These are phyloP conservation scores for Cucurbita maxima DNA, from an alignment of 306 rosid species.

Conservation along the genomic window DNA sequence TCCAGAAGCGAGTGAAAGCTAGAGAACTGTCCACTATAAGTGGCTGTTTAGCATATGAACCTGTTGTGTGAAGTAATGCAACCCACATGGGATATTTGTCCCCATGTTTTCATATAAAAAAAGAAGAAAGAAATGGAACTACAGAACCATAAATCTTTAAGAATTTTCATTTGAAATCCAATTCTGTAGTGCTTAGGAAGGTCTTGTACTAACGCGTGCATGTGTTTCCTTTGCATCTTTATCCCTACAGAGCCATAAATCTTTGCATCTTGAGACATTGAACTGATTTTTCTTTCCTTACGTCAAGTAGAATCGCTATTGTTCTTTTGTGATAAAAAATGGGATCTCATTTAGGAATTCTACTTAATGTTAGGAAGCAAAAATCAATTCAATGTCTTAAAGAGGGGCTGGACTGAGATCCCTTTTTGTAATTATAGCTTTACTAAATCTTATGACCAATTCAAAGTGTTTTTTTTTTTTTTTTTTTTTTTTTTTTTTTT, in stretches of 20 bases:
- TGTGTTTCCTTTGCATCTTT: neutral
- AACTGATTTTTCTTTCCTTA: neutral
- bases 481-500: no score
- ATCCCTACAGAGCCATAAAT: no score
- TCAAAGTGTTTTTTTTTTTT: neutral
- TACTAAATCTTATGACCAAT: neutral
- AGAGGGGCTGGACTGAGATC: neutral
- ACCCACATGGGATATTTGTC: neutral
- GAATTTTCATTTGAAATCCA: neutral
- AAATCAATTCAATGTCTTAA: no score
- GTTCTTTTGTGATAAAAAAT: no score
- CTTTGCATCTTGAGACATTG: neutral
- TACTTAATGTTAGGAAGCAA: no score
- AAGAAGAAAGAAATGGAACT: neutral
- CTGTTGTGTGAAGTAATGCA: constrained; percentile 1
- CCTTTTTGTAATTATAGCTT: neutral
- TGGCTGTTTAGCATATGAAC: neutral
- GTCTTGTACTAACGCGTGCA: neutral
- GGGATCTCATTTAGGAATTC: no score
- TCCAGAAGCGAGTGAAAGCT: neutral
- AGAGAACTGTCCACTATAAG: neutral
- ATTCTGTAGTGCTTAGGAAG: neutral
- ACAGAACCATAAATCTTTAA: neutral
- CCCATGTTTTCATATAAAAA: neutral
- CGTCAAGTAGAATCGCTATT: neutral